Base-by-base conservation (phyloP, 2,329 filamentous ascomycete species). In the Ophiostoma sp. region DNA sequence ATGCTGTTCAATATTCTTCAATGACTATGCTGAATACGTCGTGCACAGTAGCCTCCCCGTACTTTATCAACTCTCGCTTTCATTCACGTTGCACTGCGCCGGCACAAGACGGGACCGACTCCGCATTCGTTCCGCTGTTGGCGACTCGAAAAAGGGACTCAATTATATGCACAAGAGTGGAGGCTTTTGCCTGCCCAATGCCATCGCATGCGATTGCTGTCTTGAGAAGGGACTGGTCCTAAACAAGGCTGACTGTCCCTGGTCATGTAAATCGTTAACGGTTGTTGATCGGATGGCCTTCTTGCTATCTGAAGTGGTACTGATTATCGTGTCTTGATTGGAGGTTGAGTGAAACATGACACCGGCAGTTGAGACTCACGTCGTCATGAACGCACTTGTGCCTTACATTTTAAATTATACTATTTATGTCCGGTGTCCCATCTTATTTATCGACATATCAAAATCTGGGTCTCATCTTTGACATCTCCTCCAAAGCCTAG, bases 41-140 rank as follows among this genome's bases (percentile, higher is more conserved):
- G 3, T 15, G 4, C 12, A 9, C 9, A 22, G 50, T 15, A 19
- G 7, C 17, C n/a, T 55, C 50, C 25, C 25, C 11, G n/a, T 25
- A 12, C 3, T 55, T 55, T 55, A 55, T 11, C 6, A 12, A 19
- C 2, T 25, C 61, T 66, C 61, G 61, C 61, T 66, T 28, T 66
- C 22, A 6, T 28, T 66, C 33, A 33, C 25, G 55, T 59, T 33
- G 55, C 55, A 59, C 33, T 63, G 31, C 59, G 7, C 33, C 19
- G 59, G 63, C 7, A 39, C 15, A 31, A 42, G 42, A 68, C 42
- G 64, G 25, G 64, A 50, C 25, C 9, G 45, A 50, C 64, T 68
- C 42, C 64, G 64, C 64, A 50, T 68, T n/a, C 42, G 25, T 68
- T n/a, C 63, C 39, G 39, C 63, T 25, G 12, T 8, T 50, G 64